Base-by-base conservation (phyloP, 2,329 filamentous ascomycete genomes). In the Plectosphaerella cucumerina region DNA sequence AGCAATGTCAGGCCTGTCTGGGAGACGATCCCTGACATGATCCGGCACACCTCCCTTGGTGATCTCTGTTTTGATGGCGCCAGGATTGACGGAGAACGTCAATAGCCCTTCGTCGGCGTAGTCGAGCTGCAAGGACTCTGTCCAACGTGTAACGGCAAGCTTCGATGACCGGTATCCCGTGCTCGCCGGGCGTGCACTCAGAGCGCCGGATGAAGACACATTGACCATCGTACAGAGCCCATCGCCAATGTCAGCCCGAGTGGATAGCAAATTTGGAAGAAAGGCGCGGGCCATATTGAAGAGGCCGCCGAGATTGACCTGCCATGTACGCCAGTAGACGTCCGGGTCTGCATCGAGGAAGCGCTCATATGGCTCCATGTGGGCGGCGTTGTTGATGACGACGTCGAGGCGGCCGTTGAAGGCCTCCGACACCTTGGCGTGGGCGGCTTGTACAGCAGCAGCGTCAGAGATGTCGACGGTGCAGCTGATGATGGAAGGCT, bases 231-330 rank as follows among this genome's bases (percentile, higher is more conserved):
- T 59, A 33, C 51, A 50, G 21, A 52, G 45, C 5, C 52, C 53
- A 6, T 31, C 46, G 21, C 9, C 22, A n/a, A n/a, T 31, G 11
- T n/a, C 26, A 4, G 44, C 48, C 2, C 49, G 49, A 8, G 48
- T 50, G 4, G 49, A 34, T 6, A 60, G 50, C 12, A 52, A 52
- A 42, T 59, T 46, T 8, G 58, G 58, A 2, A 61, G 42, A 31
- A 60, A 57, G 33, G 53, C 46, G 14, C 54, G 56, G 33, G 49
- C 54, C 55, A 54, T 54, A 39, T 56, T 55, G 34, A 55, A 53
- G 39, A 56, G 53, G 4, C 58, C 57, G 31, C 50, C 52, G 31
- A 61, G 12, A 42, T 60, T 59, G 18, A 61, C 57, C 46, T 59
- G 51, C 51, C 55, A 52, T 15, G 58, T 60, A 11, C 49, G 47